These are phyloP conservation scores for Neovahlkampfia damariscottae DNA, from an alignment of 78 protist genomes.

Conservation along the genomic window DNA sequence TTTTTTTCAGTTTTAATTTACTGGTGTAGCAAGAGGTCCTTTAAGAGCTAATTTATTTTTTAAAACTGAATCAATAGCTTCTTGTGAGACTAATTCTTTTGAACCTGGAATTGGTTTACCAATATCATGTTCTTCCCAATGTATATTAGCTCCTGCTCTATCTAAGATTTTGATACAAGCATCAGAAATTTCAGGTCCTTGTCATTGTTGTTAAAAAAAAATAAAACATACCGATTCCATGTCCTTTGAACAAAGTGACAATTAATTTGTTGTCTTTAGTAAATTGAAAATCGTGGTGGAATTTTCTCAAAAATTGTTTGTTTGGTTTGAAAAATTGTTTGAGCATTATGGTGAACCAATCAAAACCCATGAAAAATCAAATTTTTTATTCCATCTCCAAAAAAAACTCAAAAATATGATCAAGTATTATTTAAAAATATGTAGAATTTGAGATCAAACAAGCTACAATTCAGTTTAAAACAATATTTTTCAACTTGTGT, in stretches of 20 bases:
- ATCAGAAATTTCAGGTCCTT: constrained; percentile 62
- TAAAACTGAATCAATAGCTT: constrained; percentile 19
- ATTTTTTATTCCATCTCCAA: too few species aligned
- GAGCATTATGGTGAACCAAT: too few species aligned
- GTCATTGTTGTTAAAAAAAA: constrained; percentile 63
- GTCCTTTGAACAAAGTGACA: not conserved
- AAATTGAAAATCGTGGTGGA: too few species aligned
- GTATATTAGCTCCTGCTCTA: constrained; percentile 49
- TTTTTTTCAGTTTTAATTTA: too few species aligned
- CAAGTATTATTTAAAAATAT: too few species aligned
- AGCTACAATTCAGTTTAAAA: too few species aligned
- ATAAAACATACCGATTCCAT: constrained; percentile 32
- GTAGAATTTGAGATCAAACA: too few species aligned
- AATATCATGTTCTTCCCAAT: constrained; percentile 42
- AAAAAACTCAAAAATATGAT: too few species aligned
- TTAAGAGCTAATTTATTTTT: constrained; percentile 48
- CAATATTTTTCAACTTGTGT: too few species aligned
- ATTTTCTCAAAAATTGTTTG: too few species aligned
- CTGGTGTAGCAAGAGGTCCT: constrained; percentile 19
- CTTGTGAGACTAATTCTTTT: constrained; percentile 17
- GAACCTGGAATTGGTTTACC: constrained; percentile 38
- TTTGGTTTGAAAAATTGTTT: too few species aligned
- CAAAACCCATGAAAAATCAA: too few species aligned
- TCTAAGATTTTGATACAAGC: constrained; percentile 40
- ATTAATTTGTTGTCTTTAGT: not conserved